Evolutionary conservation across 306 rosid species (phyloP).

Genomic region (Prunus mongolica): DNA sequence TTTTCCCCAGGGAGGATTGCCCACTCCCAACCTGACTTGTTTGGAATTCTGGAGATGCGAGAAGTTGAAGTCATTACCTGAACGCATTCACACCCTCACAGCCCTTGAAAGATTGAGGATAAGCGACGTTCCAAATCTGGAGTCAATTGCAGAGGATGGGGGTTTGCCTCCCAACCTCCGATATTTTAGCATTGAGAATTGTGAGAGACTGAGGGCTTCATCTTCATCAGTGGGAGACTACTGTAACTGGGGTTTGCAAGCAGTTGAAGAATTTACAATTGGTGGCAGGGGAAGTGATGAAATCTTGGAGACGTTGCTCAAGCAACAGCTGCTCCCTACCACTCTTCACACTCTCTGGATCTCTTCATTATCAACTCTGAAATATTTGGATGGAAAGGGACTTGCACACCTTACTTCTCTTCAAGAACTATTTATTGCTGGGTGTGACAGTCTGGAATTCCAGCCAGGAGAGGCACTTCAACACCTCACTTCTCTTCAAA

Average conservation of each 20-base stretch:
- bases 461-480: no score
- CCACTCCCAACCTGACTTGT: background rate
- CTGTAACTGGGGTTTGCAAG: background rate
- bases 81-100: background rate
- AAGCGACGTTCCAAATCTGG: background rate
- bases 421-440: accelerated
- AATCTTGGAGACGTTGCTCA: background rate
- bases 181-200: accelerated
- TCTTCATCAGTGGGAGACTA: background rate
- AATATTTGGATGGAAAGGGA: no score
- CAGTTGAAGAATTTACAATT: accelerated
- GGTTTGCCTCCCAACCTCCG: background rate
- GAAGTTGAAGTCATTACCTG: background rate
- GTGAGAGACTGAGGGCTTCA: background rate
- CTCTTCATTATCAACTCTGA: no score
- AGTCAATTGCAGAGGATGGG: background rate
- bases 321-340: background rate
- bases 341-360: accelerated
- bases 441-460: no score
- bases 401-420: no score
- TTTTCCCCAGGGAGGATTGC: no score
- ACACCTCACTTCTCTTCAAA: no score
- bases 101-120: background rate
- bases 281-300: background rate
- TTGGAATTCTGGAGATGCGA: accelerated